Evolutionary conservation across 352 stramenopile species (phyloP).

Genomic region (Lagenidium sp.): DNA sequence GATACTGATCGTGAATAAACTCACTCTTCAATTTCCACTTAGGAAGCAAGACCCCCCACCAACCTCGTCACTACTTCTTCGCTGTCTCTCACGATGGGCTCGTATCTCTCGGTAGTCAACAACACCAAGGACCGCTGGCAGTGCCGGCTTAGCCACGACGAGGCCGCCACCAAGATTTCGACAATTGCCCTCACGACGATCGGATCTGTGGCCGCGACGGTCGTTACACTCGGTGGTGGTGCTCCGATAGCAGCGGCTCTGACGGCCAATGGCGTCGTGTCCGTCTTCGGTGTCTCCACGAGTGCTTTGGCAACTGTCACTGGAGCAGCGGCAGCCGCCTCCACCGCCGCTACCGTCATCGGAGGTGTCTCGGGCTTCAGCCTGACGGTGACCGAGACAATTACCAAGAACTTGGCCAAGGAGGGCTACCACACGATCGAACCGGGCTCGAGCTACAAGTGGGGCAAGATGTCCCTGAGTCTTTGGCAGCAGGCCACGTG

Average conservation of each 20-base stretch:
- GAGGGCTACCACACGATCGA: slow-evolving; percentile 25
- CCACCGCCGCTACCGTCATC: slow-evolving; percentile 8
- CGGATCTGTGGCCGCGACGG: background rate
- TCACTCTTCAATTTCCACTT: no score
- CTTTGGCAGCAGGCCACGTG: slow-evolving; percentile 43
- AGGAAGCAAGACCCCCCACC: no score
- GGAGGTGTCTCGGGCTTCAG: slow-evolving; percentile 27
- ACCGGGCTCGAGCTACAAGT: slow-evolving; percentile 17
- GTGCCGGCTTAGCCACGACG: slow-evolving; percentile 13
- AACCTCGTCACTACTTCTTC: no score
- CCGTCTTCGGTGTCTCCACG: slow-evolving; percentile 13
- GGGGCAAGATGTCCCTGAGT: slow-evolving; percentile 29
- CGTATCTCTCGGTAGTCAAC: slow-evolving; percentile 19
- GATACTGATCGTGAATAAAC: no score
- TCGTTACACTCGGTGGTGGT: slow-evolving; percentile 5
- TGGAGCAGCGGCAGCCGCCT: background rate
- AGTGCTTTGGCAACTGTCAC: slow-evolving; percentile 5
- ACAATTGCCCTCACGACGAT: no score
- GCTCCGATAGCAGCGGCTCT: slow-evolving; percentile 1
- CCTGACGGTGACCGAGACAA: slow-evolving; percentile 19
- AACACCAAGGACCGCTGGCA: slow-evolving; percentile 14
- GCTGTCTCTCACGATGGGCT: slow-evolving; percentile 14
- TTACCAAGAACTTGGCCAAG: slow-evolving; percentile 23
- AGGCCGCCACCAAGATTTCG: no score
- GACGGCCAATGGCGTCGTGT: slow-evolving; percentile 2